Evolutionary conservation across 352 stramenopile genomes (phyloP).

Genomic region (Phytophthora foliorum): DNA sequence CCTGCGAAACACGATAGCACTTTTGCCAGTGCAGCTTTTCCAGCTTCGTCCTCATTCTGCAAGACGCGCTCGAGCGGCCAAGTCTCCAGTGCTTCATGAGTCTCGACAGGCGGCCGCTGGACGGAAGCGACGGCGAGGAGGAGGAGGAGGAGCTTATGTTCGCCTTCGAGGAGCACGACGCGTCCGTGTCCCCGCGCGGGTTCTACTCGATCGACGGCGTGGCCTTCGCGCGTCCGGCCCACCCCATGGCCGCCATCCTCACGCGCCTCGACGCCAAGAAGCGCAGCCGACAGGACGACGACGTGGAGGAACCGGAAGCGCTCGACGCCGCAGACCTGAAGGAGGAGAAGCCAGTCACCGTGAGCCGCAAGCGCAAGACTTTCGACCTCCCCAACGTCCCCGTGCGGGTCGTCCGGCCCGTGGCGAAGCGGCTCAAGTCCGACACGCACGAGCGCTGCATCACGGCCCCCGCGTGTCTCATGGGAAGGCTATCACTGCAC

Average conservation of each 20-base stretch:
- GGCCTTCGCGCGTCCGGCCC: slow-evolving; percentile 44
- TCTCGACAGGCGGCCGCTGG: slow-evolving; percentile 3
- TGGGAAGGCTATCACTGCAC: slow-evolving; percentile 40
- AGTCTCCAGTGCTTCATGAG: slow-evolving; percentile 14
- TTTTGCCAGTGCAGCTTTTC: slow-evolving; percentile 16
- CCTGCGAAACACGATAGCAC: slow-evolving; percentile 31
- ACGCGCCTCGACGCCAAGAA: slow-evolving; percentile 53
- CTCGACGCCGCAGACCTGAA: slow-evolving; percentile 12
- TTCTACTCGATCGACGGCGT: slow-evolving; percentile 48
- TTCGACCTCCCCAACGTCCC: slow-evolving; percentile 49
- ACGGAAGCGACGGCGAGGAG: slow-evolving; percentile 47
- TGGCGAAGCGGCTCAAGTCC: slow-evolving; percentile 67
- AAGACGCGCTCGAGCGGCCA: slow-evolving; percentile 31
- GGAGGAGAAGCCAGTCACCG: slow-evolving; percentile 22
- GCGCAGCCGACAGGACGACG: slow-evolving; percentile 18
- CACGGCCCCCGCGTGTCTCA: slow-evolving; percentile 41
- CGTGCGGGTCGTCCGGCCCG: slow-evolving; percentile 53
- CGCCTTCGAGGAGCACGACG: slow-evolving; percentile 56
- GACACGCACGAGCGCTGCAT: slow-evolving; percentile 45
- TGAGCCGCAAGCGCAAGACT: slow-evolving; percentile 66
- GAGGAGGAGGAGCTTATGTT: slow-evolving; percentile 86
- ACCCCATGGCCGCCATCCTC: slow-evolving; percentile 57
- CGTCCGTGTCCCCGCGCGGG: slow-evolving; percentile 6
- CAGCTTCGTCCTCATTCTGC: slow-evolving; percentile 32
- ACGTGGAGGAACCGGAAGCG: slow-evolving; percentile 20